Percentiles rank a stretch among this genome's conserved stretches.
These are phyloP conservation scores for Neocucurbitaria cava DNA, from an alignment of 2,329 filamentous ascomycete genomes.

Conservation along the genomic window DNA sequence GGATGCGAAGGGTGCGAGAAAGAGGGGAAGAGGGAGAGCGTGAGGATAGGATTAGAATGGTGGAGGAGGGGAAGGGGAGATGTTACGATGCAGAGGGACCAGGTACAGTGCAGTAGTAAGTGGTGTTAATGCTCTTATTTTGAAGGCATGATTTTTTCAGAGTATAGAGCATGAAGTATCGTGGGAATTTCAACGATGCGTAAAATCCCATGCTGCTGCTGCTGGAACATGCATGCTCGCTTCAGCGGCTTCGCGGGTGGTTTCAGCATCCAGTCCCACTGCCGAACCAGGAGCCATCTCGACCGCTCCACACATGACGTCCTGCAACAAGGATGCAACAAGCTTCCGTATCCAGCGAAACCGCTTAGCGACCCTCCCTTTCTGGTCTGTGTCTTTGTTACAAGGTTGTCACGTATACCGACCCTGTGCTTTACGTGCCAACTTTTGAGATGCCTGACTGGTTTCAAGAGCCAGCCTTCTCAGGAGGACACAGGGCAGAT, in stretches of 20 bases:
- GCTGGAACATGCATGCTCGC: constrained; percentile 7
- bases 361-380: constrained; percentile 2
- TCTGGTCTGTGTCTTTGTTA: background rate
- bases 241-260: too few relatives aligned
- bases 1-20: background rate
- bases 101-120: background rate
- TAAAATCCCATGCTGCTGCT: background rate
- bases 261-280: constrained; percentile 2
- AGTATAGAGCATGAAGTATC: background rate
- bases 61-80: background rate
- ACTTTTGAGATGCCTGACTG: constrained; percentile 8
- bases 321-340: constrained; percentile 16
- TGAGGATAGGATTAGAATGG: too few relatives aligned
- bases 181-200: background rate
- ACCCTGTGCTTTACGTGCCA: constrained; percentile 13
- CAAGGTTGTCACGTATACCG: constrained; percentile 12
- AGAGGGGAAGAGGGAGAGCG: background rate
- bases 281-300: constrained; percentile 4
- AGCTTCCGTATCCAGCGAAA: constrained; percentile 4
- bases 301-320: constrained; percentile 22
- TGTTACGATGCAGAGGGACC: background rate
- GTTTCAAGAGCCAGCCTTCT: background rate
- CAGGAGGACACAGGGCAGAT: too few relatives aligned
- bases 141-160: background rate
- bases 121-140: background rate